These are phyloP conservation scores for Coemansia sp. DNA, from an alignment of 192 early-diverging fungal species.

Conservation along the genomic window DNA sequence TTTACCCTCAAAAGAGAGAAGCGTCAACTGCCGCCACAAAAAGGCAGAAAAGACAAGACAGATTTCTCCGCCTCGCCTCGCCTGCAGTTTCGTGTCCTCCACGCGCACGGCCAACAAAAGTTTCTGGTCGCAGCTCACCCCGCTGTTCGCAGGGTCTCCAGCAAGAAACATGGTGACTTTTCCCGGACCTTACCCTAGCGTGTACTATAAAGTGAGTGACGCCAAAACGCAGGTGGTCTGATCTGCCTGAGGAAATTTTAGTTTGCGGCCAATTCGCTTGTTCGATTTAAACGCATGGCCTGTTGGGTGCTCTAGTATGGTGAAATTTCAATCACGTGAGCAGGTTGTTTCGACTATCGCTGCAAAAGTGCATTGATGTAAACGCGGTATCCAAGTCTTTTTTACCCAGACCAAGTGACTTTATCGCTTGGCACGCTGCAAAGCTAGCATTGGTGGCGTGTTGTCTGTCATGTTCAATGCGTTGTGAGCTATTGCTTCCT, in stretches of 20 bases:
- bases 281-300: background rate
- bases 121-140: conserved; percentile 6
- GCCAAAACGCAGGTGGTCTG: conserved; percentile 8
- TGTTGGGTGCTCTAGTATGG: background rate
- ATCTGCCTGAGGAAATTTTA: background rate
- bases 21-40: conserved; percentile 1
- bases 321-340: background rate
- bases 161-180: conserved; percentile 6
- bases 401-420: background rate
- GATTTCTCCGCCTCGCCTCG: too few relatives aligned
- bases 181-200: conserved; percentile 9
- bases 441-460: too few relatives aligned
- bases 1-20: background rate
- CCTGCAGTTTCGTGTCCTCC: background rate
- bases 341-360: background rate
- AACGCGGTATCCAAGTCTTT: background rate
- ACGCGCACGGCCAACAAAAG: background rate
- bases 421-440: too few relatives aligned
- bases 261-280: too few relatives aligned
- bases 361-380: background rate
- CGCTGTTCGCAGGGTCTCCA: conserved; percentile 3
- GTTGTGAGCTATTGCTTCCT: too few relatives aligned
- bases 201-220: background rate
- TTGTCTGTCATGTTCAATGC: too few relatives aligned
- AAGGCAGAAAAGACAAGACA: too few relatives aligned